Percentiles rank a stretch among this genome's conserved stretches.
Evolutionary conservation across 768 basidiomycete genomes (phyloP).

Genomic region (Pulveroboletus sp.): DNA sequence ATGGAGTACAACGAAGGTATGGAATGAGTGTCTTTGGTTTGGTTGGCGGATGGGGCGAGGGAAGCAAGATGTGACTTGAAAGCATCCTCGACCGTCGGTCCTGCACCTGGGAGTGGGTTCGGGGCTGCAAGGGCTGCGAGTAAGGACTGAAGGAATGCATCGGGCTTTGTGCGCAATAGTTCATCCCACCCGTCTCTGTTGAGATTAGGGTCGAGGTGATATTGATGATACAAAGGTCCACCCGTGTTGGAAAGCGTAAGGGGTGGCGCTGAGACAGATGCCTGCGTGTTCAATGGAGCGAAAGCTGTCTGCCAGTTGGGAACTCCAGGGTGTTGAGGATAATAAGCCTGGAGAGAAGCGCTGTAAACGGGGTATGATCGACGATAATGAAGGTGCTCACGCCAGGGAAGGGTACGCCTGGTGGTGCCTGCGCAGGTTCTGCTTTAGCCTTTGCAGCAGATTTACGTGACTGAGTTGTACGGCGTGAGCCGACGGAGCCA

Average conservation of each 20-base stretch:
- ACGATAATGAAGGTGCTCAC: conserved; percentile 12
- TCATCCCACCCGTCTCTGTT: conserved; percentile 64
- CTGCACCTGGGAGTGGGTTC: conserved; percentile 56
- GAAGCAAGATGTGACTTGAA: conserved; percentile 75
- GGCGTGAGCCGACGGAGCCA: conserved; percentile 53
- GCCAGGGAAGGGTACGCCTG: conserved; percentile 31
- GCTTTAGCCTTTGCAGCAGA: conserved; percentile 28
- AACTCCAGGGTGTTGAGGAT: conserved; percentile 31
- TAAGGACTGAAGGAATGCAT: conserved; percentile 53
- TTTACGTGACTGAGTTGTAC: conserved; percentile 42
- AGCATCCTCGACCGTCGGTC: conserved; percentile 68
- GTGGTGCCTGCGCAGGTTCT: conserved; percentile 21
- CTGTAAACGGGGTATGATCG: conserved; percentile 1
- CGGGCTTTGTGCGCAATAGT: conserved; percentile 51
- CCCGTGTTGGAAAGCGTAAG: conserved; percentile 31
- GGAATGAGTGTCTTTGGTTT: conserved; percentile 41
- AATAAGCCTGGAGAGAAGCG: conserved; percentile 24
- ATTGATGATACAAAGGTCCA: conserved; percentile 24
- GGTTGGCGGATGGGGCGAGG: conserved; percentile 46
- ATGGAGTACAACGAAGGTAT: conserved; percentile 73
- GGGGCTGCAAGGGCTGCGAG: conserved; percentile 58
- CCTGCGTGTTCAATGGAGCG: conserved; percentile 22
- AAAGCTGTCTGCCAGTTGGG: conserved; percentile 31
- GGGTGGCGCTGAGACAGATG: conserved; percentile 30
- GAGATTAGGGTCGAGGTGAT: conserved; percentile 48